Evolutionary conservation across 2,329 filamentous ascomycete genomes (phyloP), one percentile per base, ranked within the genome.

Genomic region (Fusarium sp.): DNA sequence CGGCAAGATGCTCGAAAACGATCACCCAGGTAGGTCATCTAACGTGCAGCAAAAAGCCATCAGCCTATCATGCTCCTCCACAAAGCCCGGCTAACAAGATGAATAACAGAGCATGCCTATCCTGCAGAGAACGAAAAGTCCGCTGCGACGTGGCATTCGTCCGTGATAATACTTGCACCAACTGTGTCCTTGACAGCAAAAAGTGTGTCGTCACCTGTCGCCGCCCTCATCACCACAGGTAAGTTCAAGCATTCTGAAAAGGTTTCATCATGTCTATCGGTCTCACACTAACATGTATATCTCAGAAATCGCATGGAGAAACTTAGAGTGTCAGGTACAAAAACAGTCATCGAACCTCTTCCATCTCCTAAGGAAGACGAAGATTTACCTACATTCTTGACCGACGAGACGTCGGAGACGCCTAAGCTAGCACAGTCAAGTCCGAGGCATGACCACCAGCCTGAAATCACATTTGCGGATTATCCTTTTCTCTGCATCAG

Each of bases 111-210:
- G 53, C 41, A 29, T 56, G 29, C 3, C 18, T 56, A 18, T 46
- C 41, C 41, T 56, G 53, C 22, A 22, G 53, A 56, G 53, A 29
- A 16, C 41, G 41, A 18, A 56, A 56, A 3, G 53, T 56, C 29
- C 53, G 41, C 22, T 47, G 41, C 12, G 53, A 56, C 3, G 53
- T 56, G 18, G 53, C 29, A 56, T 56, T 56, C 10, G 20, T 34
- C 4, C 53, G 12, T 18, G 41, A 56, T 16, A 14, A 47, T 16
- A n/a, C 53, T 6, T 56, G 53, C 29, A 47, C 53, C 20, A 56
- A 47, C 29, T 56, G 53, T 27, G 53, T 47, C 2, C 53, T 37
- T 47, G 41, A 56, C 12, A 10, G 41, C 7, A 56, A 56, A 16
- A 2, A 47, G 16, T 56, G 53, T 5, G 29, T 47, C 7, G 41